Evolutionary conservation across 2,329 filamentous ascomycete species (phyloP).

Genomic region (Fusarium robinianum): DNA sequence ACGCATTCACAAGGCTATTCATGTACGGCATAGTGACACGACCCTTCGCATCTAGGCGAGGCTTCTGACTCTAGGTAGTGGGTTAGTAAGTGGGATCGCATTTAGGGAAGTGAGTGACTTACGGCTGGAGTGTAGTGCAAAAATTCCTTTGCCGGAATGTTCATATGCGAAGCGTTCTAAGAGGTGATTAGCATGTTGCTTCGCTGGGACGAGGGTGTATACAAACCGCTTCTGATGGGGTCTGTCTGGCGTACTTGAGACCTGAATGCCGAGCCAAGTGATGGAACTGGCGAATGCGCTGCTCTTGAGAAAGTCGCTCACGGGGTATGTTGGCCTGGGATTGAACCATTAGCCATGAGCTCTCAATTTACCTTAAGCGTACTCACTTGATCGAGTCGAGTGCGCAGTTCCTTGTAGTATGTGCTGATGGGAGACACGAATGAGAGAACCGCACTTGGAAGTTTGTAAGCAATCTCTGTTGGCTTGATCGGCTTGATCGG

Average conservation of each 20-base stretch:
- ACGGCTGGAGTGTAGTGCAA: conserved; percentile 17
- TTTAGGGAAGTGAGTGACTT: background rate
- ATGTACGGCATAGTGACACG: conserved; percentile 26
- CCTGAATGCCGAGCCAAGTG: conserved; percentile 9
- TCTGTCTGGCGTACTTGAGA: conserved; percentile 6
- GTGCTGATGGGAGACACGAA: conserved; percentile 2
- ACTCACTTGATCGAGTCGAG: conserved; percentile 13
- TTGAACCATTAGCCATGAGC: background rate
- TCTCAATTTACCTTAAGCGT: background rate
- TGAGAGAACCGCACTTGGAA: conserved; percentile 16
- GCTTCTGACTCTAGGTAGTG: conserved; percentile 16
- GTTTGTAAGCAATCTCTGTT: conserved; percentile 2
- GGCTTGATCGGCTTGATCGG: background rate
- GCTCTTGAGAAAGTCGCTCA: background rate
- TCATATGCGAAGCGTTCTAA: background rate
- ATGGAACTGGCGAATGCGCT: conserved; percentile 4
- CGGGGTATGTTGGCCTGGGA: background rate
- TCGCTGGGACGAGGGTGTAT: background rate
- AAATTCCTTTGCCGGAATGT: conserved; percentile 1
- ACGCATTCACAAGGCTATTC: conserved; percentile 17
- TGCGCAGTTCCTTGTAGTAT: conserved; percentile 10
- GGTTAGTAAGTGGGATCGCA: background rate
- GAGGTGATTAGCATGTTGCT: background rate
- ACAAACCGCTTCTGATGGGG: conserved; percentile 4
- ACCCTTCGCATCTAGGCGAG: conserved; percentile 18